phyloP scores from a whole-genome alignment of 31 red algal species.

The Asparagopsis taxiformis region DNA sequence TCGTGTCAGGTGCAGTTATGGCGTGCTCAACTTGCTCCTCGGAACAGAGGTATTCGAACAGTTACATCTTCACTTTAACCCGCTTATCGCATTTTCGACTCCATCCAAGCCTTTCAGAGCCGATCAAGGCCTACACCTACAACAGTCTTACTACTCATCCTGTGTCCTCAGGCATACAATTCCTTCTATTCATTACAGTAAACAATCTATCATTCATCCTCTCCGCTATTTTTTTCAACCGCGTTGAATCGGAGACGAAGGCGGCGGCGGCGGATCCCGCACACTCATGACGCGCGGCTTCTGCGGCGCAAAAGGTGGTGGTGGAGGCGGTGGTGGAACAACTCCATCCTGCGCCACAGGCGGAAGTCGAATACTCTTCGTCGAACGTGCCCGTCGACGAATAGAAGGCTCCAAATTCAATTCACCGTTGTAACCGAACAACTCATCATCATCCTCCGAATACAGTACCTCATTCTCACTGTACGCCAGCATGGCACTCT shows the following conservation, averaged over 20 bases:
- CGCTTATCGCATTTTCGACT: too few species aligned
- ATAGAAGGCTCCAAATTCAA: too few species aligned
- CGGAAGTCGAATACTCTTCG: background rate
- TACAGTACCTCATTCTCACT: conserved; percentile 49
- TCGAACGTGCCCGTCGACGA: background rate
- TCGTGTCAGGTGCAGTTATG: too few species aligned
- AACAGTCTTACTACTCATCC: too few species aligned
- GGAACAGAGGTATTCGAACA: too few species aligned
- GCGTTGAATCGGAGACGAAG: conserved; percentile 4
- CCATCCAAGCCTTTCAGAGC: too few species aligned
- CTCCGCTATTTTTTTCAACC: background rate
- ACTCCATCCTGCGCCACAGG: background rate
- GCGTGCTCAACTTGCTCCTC: too few species aligned
- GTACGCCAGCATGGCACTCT: conserved; percentile 64
- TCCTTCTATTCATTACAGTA: too few species aligned
- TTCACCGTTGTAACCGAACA: conserved; percentile 2
- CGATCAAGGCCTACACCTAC: too few species aligned
- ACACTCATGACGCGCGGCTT: conserved; percentile 5
- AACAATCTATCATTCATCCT: too few species aligned
- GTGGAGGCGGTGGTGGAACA: conserved; percentile 13
- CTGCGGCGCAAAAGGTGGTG: conserved; percentile 9
- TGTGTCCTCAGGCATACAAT: too few species aligned
- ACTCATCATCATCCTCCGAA: conserved; percentile 6
- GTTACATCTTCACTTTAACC: too few species aligned
- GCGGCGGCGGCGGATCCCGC: conserved; percentile 13